Percentiles rank a stretch among this genome's conserved stretches.
phyloP scores from a whole-genome alignment of 768 basidiomycete species.

The Saitozyma podzolica region DNA sequence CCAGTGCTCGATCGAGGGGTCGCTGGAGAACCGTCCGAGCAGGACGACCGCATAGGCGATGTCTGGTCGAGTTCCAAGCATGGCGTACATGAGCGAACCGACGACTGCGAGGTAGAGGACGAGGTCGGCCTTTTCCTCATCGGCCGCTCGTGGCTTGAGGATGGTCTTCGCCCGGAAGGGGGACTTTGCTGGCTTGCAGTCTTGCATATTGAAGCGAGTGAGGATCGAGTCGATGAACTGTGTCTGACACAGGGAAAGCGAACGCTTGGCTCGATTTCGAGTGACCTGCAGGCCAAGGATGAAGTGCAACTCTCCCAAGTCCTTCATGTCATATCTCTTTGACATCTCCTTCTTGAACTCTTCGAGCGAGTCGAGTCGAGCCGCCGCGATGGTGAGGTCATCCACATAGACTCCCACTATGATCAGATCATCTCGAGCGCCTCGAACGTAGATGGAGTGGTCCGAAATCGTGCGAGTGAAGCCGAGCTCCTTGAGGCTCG shows the following conservation, averaged over 20 bases:
- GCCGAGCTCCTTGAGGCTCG: background rate
- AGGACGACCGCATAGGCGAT: too few species aligned
- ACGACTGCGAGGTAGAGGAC: conserved; percentile 8
- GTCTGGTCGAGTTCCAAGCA: too few species aligned
- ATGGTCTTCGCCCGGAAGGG: background rate
- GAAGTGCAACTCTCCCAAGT: conserved; percentile 4
- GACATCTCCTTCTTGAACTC: conserved; percentile 8
- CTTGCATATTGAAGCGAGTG: conserved; percentile 2
- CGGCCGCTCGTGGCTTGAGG: conserved; percentile 12
- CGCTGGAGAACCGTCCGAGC: too few species aligned
- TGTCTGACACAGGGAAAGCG: conserved; percentile 13
- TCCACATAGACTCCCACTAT: conserved; percentile 17
- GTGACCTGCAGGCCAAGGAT: conserved; percentile 17
- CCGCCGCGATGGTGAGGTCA: conserved; percentile 21
- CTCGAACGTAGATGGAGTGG: conserved; percentile 15
- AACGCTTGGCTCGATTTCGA: conserved; percentile 11
- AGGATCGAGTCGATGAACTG: conserved; percentile 9
- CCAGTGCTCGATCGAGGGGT: too few species aligned
- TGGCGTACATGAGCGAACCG: too few species aligned
- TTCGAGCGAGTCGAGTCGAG: conserved; percentile 6
- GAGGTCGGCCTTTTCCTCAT: conserved; percentile 12
- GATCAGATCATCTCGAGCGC: conserved; percentile 1
- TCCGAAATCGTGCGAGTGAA: conserved; percentile 10
- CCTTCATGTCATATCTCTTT: conserved; percentile 11
- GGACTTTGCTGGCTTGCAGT: background rate